phyloP scores from a whole-genome alignment of 176 grass and related monocot species.

The Thinopyrum elongatum region DNA sequence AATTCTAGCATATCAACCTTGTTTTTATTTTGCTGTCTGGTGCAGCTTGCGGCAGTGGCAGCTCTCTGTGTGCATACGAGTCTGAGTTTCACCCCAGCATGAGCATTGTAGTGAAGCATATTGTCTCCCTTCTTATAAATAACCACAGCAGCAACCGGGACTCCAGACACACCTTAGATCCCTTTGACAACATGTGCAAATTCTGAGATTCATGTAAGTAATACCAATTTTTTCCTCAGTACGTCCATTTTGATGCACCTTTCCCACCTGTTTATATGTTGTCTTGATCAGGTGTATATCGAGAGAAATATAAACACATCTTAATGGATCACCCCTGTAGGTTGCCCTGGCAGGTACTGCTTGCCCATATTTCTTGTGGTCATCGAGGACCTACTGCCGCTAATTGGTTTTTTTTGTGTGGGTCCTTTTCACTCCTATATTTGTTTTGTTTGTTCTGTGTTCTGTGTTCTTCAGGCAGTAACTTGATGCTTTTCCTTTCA shows the following conservation, averaged over 20 bases:
- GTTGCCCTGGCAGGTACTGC: background rate
- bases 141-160: conserved; percentile 25
- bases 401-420: background rate
- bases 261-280: background rate
- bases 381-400: background rate
- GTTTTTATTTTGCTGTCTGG: background rate
- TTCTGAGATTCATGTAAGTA: conserved; percentile 28
- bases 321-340: conserved; percentile 10
- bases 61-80: conserved; percentile 83
- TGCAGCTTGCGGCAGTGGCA: conserved; percentile 73
- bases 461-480: background rate
- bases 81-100: conserved; percentile 77
- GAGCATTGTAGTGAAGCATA: conserved; percentile 91
- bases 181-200: conserved; percentile 33
- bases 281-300: background rate
- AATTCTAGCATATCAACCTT: background rate
- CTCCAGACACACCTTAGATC: conserved; percentile 33
- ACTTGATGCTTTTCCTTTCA: background rate
- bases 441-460: background rate
- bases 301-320: background rate
- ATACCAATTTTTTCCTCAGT: conserved; percentile 18
- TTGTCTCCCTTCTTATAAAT: conserved; percentile 61
- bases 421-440: background rate
- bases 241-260: background rate
- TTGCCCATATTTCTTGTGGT: background rate